Evolutionary conservation across 2,329 filamentous ascomycete genomes (phyloP), one percentile per base, ranked within the genome.

Genomic region (Colletotrichum sansevieriae): DNA sequence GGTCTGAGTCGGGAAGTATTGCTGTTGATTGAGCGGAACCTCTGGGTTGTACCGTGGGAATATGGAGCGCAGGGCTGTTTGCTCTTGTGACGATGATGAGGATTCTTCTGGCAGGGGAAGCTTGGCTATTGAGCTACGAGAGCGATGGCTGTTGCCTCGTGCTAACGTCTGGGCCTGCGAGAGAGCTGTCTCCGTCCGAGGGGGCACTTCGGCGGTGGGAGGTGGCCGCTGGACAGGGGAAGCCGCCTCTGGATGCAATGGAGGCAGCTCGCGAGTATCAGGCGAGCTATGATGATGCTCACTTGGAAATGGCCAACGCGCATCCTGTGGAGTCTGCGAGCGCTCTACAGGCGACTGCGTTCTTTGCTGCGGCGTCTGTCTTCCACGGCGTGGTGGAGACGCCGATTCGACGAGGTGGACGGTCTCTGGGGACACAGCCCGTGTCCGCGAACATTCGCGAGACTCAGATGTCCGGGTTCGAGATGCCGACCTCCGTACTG

Each of bases 21-120:
- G 80, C 75, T 95, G 92, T 65, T 89, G 87, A 63, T 88, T 84
- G 3, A 93, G 84, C 5, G 91, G 83, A 25, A 93, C 76, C 1
- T 85, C 85, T 3, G 89, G 90, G 74, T 95, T 90, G 75, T 94
- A 94, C 35, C 87, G 85, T 8, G 92, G 92, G 73, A 95, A 95
- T 73, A 95, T 94, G 25, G 92, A 94, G 37, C 87, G 86, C 73
- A 92, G 84, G 0, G 85, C 81, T 6, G 35, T 83, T 78, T 59
- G 70, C 37, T 66, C 51, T 37, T 58, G 63, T 6, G 68, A 59
- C 51, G 76, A 70, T 22, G 74, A 72, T 4, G 75, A 67, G 1
- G 76, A 52, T 9, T 78, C 77, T 25, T 82, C 80, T 29, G 74
- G 75, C 4, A 85, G 74, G 15, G 85, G 87, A 25, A 81, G 78